phyloP scores from a whole-genome alignment of 495 filamentous ascomycete genomes.

The Cladorrhinum samala region DNA sequence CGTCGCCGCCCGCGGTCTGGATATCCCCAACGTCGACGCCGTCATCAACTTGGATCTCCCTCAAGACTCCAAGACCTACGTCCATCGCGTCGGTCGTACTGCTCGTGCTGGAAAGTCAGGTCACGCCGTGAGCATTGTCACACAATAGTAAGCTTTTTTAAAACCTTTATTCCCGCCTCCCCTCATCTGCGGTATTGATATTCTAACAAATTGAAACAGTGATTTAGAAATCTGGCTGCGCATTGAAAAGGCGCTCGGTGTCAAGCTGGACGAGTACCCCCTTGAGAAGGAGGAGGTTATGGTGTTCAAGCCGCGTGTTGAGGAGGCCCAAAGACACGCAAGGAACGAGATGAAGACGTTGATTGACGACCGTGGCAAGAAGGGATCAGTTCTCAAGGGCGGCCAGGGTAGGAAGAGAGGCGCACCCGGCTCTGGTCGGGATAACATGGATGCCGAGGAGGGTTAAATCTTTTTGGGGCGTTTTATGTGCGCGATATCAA shows the following conservation, averaged over 20 bases:
- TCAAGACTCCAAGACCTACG: constrained; percentile 81
- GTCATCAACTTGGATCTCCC: constrained; percentile 87
- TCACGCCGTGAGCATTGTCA: constrained; percentile 73
- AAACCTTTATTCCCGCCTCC: background rate
- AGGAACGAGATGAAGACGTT: constrained; percentile 75
- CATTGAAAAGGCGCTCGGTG: constrained; percentile 77
- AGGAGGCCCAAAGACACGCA: constrained; percentile 78
- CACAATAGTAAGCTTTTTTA: constrained; percentile 57
- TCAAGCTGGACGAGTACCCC: constrained; percentile 63
- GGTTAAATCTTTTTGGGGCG: constrained; percentile 38
- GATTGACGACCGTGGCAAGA: constrained; percentile 68
- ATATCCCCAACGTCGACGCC: constrained; percentile 86
- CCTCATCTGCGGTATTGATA: too few relatives aligned
- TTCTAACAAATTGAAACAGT: too few relatives aligned
- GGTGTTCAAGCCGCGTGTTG: constrained; percentile 70
- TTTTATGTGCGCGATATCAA: background rate
- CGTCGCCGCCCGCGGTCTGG: constrained; percentile 87
- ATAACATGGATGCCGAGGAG: constrained; percentile 84
- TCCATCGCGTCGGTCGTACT: constrained; percentile 91
- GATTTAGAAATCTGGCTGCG: constrained; percentile 67
- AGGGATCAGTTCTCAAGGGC: constrained; percentile 53
- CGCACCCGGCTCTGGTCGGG: constrained; percentile 33
- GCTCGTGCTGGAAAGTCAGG: constrained; percentile 85
- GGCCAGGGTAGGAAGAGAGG: constrained; percentile 49
- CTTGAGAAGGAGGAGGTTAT: constrained; percentile 76